These are phyloP conservation scores for Saccharomycopsis oosterbeekiorum DNA, from an alignment of 805 yeast species.

Conservation along the genomic window DNA sequence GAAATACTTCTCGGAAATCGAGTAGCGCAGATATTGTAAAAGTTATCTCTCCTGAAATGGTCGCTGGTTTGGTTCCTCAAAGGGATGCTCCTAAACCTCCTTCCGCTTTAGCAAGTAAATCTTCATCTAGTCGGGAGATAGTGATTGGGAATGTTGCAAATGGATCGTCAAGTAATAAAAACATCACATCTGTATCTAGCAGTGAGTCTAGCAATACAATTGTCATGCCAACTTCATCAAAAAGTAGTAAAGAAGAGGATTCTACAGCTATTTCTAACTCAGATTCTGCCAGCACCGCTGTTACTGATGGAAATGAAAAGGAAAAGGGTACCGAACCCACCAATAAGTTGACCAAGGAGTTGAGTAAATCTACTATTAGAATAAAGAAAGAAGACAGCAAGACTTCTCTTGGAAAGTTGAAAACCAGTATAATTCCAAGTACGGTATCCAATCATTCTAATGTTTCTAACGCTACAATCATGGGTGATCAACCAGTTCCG, in stretches of 20 bases:
- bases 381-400: neutral
- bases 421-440: neutral
- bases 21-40: neutral
- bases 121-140: constrained; percentile 23
- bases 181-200: neutral
- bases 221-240: neutral
- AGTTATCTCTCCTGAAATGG: neutral
- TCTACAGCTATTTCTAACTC: neutral
- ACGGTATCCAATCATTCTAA: constrained; percentile 6
- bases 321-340: neutral
- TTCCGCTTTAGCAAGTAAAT: constrained; percentile 4
- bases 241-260: neutral
- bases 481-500: neutral
- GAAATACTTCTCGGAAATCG: neutral
- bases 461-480: neutral
- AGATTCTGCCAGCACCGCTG: neutral
- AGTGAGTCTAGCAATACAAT: neutral
- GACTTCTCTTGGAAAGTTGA: neutral
- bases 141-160: constrained; percentile 26
- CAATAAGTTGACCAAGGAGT: neutral
- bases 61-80: constrained; percentile 7
- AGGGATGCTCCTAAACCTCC: constrained; percentile 23
- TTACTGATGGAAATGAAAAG: neutral
- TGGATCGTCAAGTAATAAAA: constrained; percentile 15
- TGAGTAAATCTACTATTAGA: neutral